phyloP scores from a whole-genome alignment of 2,329 filamentous ascomycete genomes.

The Exutisphaerella laricina region DNA sequence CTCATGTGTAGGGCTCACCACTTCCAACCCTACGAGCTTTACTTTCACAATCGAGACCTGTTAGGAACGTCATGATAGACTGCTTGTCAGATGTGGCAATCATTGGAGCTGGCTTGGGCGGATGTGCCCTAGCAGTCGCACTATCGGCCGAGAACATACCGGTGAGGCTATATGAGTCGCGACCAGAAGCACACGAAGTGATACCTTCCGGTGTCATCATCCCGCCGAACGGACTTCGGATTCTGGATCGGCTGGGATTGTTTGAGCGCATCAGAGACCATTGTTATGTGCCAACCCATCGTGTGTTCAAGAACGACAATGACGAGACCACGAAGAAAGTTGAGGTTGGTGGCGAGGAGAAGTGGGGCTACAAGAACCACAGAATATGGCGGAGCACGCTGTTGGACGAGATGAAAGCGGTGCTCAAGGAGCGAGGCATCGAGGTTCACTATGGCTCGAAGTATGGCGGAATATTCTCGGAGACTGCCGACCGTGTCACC shows the following conservation, averaged over 20 bases:
- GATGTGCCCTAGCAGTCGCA: conserved; percentile 23
- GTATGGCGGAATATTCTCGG: conserved; percentile 38
- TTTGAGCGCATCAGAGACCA: conserved; percentile 43
- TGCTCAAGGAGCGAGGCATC: conserved; percentile 40
- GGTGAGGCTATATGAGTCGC: conserved; percentile 22
- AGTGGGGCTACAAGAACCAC: conserved; percentile 45
- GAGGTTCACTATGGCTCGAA: conserved; percentile 45
- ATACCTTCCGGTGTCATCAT: conserved; percentile 44
- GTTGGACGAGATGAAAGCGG: conserved; percentile 44
- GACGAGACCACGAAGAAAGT: conserved; percentile 22
- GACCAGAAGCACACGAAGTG: conserved; percentile 10
- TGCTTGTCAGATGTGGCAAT: conserved; percentile 16
- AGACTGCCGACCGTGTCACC: conserved; percentile 5
- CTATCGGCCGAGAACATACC: conserved; percentile 18
- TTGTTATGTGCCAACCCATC: conserved; percentile 49
- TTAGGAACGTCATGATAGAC: too few species aligned
- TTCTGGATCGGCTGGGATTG: conserved; percentile 49
- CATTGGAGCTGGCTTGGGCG: conserved; percentile 21
- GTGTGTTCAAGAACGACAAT: conserved; percentile 42
- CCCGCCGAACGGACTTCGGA: conserved; percentile 53
- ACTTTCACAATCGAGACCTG: too few species aligned
- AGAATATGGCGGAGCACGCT: conserved; percentile 49
- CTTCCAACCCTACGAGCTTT: too few species aligned
- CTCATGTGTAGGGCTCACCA: too few species aligned
- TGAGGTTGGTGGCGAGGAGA: conserved; percentile 30